A percentile compares a stretch with the other conserved stretches of the same genome.
phyloP scores from a whole-genome alignment of 345 rosid genomes.

The Hirschfeldia incana region DNA sequence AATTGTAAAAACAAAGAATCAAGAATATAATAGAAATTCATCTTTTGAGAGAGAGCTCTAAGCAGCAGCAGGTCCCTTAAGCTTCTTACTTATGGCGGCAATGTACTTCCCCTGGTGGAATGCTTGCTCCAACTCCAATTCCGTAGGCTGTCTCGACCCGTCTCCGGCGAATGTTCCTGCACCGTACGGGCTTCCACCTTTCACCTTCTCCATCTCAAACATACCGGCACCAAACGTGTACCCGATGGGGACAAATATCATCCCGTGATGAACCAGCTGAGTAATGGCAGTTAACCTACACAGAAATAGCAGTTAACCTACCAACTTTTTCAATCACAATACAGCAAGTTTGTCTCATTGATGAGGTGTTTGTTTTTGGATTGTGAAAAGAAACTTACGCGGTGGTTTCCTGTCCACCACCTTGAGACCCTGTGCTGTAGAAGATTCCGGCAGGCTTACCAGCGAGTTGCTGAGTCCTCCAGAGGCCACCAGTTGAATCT shows the following conservation, averaged over 20 bases:
- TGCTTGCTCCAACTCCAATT: conserved; percentile 79
- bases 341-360: not conserved
- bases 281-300: conserved; percentile 82
- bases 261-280: conserved; percentile 93
- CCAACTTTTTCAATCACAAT: not conserved
- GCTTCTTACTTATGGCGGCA: conserved; percentile 78
- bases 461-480: conserved; percentile 90
- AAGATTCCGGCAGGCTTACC: conserved; percentile 96
- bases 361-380: not conserved
- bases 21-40: not conserved
- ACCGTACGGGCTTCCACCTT: conserved; percentile 94
- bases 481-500: conserved; percentile 87
- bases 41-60: conserved; percentile 23
- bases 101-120: conserved; percentile 96
- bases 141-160: conserved; percentile 79
- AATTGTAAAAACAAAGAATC: conserved; percentile 23
- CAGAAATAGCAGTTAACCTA: not conserved
- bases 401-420: conserved; percentile 96
- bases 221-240: conserved; percentile 94
- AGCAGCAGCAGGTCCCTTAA: conserved; percentile 56
- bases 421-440: conserved; percentile 95
- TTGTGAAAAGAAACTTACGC: conserved; percentile 52
- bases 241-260: conserved; percentile 86
- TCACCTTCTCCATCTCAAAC: conserved; percentile 91
- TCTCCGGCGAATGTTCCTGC: conserved; percentile 90